These are phyloP conservation scores for Zymoseptoria ardabiliae DNA, from an alignment of 2,329 filamentous ascomycete genomes.

Conservation along the genomic window DNA sequence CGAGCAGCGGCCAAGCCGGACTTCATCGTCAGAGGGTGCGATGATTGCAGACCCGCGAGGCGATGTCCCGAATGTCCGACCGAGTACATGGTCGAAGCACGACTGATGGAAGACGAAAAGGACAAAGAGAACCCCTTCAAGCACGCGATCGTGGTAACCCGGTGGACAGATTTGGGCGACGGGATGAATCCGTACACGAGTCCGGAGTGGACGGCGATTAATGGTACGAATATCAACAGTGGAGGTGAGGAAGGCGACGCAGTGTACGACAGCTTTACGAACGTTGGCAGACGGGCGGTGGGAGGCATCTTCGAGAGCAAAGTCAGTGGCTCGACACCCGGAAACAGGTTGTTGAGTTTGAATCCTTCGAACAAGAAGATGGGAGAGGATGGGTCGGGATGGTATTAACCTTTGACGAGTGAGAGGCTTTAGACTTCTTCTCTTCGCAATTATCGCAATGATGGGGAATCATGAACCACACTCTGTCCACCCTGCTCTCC, in stretches of 20 bases:
- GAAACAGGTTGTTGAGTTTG: conserved; percentile 50
- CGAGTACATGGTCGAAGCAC: conserved; percentile 56
- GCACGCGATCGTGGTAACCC: conserved; percentile 52
- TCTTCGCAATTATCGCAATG: not conserved
- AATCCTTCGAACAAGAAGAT: conserved; percentile 50
- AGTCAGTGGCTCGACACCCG: conserved; percentile 47
- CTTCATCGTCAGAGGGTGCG: conserved; percentile 46
- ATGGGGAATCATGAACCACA: conserved; percentile 2
- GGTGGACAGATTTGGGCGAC: conserved; percentile 56
- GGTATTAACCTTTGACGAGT: no score
- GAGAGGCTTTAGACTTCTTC: no score
- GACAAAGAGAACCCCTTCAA: conserved; percentile 45
- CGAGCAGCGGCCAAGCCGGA: conserved; percentile 32
- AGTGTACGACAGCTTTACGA: conserved; percentile 48
- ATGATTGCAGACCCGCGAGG: conserved; percentile 51
- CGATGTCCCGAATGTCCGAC: conserved; percentile 56
- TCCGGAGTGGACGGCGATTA: conserved; percentile 51
- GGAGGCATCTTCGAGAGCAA: conserved; percentile 54
- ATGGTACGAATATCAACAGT: conserved; percentile 34
- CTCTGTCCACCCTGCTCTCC: not conserved
- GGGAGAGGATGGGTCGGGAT: conserved; percentile 50
- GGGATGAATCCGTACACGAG: conserved; percentile 42
- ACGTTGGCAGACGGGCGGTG: conserved; percentile 48
- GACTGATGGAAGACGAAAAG: conserved; percentile 47
- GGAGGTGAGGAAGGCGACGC: conserved; percentile 7